These are phyloP conservation scores for Alternaria angustiovoidea DNA, from an alignment of 2,329 filamentous ascomycete genomes.

Conservation along the genomic window DNA sequence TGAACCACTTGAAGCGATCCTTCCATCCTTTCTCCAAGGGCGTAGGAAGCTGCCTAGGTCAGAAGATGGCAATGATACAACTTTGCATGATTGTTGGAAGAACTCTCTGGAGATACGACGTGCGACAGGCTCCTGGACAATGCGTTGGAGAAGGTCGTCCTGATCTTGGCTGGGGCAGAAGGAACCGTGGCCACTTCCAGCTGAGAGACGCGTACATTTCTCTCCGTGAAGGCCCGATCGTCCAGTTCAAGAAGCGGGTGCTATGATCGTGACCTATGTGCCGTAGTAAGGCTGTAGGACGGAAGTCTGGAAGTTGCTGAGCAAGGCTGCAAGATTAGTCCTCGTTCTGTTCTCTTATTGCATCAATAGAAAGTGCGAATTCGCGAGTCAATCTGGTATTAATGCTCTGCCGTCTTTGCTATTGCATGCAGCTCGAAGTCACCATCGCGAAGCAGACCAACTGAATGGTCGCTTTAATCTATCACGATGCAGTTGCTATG, in stretches of 20 bases:
- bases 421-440: too few species aligned
- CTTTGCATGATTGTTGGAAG: conserved; percentile 1
- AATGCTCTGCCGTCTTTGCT: background rate
- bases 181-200: background rate
- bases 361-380: background rate
- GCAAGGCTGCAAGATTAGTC: background rate
- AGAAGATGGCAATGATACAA: conserved; percentile 29
- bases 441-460: too few species aligned
- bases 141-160: background rate
- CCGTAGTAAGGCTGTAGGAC: background rate
- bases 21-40: conserved; percentile 33
- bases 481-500: background rate
- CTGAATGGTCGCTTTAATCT: background rate
- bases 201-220: conserved; percentile 1
- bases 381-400: background rate
- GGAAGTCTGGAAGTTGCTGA: background rate
- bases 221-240: background rate
- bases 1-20: conserved; percentile 16
- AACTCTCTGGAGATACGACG: conserved; percentile 1
- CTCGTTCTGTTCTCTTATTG: background rate
- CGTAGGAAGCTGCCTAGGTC: conserved; percentile 34
- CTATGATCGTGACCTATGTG: background rate
- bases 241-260: conserved; percentile 5
- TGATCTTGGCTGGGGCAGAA: conserved; percentile 4
- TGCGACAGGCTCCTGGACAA: background rate